Percentiles rank a stretch among this genome's conserved stretches.
These are phyloP conservation scores for Trichoderma reesei DNA, from an alignment of 495 filamentous ascomycete species.

Conservation along the genomic window DNA sequence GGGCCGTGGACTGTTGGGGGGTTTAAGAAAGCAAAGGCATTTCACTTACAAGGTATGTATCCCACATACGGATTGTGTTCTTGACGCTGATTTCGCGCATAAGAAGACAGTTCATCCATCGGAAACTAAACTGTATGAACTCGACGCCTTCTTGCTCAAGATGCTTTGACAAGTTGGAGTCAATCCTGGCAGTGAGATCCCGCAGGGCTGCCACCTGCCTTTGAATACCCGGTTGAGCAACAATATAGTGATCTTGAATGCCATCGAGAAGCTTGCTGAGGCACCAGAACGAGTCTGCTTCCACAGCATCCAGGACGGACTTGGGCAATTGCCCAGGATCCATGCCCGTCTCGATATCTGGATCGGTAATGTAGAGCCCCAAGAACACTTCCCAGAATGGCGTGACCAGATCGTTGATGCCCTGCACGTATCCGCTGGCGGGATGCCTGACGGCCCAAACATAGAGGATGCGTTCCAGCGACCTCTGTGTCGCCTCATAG, in stretches of 20 bases:
- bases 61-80: slow-evolving; percentile 98
- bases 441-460: slow-evolving; percentile 97
- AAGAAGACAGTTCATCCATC: slow-evolving; percentile 98
- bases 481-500: slow-evolving; percentile 92
- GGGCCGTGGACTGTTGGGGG: slow-evolving; percentile 9
- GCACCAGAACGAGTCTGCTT: slow-evolving; percentile 98
- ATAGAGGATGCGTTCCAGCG: slow-evolving; percentile 87
- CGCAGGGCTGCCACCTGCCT: slow-evolving; percentile 80
- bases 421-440: slow-evolving; percentile 94
- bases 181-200: slow-evolving; percentile 84
- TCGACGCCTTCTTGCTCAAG: slow-evolving; percentile 84
- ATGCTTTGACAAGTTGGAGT: slow-evolving; percentile 74
- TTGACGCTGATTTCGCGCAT: slow-evolving; percentile 95
- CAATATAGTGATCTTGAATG: slow-evolving; percentile 98
- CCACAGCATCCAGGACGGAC: slow-evolving; percentile 88
- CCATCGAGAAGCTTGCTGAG: slow-evolving; percentile 92
- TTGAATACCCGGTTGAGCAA: slow-evolving; percentile 92
- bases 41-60: slow-evolving; percentile 81
- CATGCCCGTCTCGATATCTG: slow-evolving; percentile 89
- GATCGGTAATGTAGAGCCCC: slow-evolving; percentile 83
- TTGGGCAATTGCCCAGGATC: slow-evolving; percentile 89
- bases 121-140: slow-evolving; percentile 98
- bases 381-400: slow-evolving; percentile 98
- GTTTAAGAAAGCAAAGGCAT: slow-evolving; percentile 1
- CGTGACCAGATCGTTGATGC: slow-evolving; percentile 95